Conservation (phyloP, 805 yeast species). For the Schwanniomyces yamadae region DNA sequence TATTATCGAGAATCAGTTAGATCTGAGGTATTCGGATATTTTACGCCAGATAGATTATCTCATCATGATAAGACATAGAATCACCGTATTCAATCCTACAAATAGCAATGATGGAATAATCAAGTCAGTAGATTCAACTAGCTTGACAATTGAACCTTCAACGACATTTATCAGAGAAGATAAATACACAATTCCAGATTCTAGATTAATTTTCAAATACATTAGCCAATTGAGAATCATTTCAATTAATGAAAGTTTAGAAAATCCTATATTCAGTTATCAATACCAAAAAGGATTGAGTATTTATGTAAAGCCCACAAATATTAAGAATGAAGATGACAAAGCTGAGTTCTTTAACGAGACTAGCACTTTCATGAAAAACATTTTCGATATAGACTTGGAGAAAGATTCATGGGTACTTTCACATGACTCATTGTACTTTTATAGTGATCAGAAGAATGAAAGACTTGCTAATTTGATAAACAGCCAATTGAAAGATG, state of each 20-base stretch:
- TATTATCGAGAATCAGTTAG: too few relatives aligned
- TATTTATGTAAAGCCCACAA: constrained; percentile 29
- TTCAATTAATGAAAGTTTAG: constrained; percentile 7
- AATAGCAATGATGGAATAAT: constrained; percentile 24
- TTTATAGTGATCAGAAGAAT: constrained; percentile 13
- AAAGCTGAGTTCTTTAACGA: constrained; percentile 22
- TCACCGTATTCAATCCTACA: constrained; percentile 29
- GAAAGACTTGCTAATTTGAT: constrained; percentile 2
- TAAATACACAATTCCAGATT: constrained; percentile 11
- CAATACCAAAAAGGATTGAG: constrained; percentile 25
- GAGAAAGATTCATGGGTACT: constrained; percentile 23
- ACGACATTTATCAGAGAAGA: constrained; percentile 15
- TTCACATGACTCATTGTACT: constrained; percentile 29
- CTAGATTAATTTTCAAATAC: constrained; percentile 10
- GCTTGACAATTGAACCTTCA: constrained; percentile 9
- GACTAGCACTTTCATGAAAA: constrained; percentile 11
- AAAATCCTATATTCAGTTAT: constrained; percentile 25
- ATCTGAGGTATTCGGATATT: too few relatives aligned
- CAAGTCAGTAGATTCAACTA: constrained; percentile 10
- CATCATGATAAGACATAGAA: constrained; percentile 27
- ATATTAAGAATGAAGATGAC: constrained; percentile 11
- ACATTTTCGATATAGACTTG: constrained; percentile 19
- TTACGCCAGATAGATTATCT: too few relatives aligned
- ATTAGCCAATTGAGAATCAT: constrained; percentile 23
- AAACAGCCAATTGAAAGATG: neutral